Evolutionary conservation across 2,329 filamentous ascomycete genomes (phyloP), one percentile per base, ranked within the genome.

Genomic region (Calonectria pauciramosa): DNA sequence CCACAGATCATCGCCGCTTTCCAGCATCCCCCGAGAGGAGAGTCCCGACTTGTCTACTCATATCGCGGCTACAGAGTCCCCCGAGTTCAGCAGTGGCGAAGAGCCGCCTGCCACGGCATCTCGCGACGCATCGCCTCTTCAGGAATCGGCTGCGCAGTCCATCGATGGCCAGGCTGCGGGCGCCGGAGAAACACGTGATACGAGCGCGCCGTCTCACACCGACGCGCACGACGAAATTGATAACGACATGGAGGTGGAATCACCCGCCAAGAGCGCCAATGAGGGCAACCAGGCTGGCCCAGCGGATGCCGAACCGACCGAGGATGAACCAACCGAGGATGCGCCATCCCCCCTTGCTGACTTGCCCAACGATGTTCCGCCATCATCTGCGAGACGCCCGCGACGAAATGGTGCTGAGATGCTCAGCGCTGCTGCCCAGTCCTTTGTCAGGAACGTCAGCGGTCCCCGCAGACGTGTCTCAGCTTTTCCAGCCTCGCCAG

Each of bases 371-470:
- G 4, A 20, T 28, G 38, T 41, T 18, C 65, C 73, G 16, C 56
- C 54, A 23, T 65, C 76, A 34, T 59, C 76, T 2, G 54, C 49
- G 3, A 80, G 69, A 52, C 71, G 74, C 64, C 47, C 66, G 28
- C 76, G 79, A 52, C 79, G 71, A 44, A 80, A 54, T 44, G 75
- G 38, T 41, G 70, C 75, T 14, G 74, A 70, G 9, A 71, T 74
- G 66, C 68, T 71, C 28, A 72, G 36, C 26, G 71, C 71, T 14
- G 52, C 76, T 47, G 30, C 65, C 1, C 44, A 51, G 30, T 68
- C 69, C 41, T 38, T 63, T 28, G 70, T 72, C 44, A 79, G 79
- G n/a, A 18, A 71, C 6, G 28, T 64, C 16, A 64, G 65, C 51
- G 74, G 52, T 10, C 74, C 70, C 26, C 79, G 76, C 73, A 77